Evolutionary conservation across 495 filamentous ascomycete genomes (phyloP).

Genomic region (Hypomontagnella monticulosa): DNA sequence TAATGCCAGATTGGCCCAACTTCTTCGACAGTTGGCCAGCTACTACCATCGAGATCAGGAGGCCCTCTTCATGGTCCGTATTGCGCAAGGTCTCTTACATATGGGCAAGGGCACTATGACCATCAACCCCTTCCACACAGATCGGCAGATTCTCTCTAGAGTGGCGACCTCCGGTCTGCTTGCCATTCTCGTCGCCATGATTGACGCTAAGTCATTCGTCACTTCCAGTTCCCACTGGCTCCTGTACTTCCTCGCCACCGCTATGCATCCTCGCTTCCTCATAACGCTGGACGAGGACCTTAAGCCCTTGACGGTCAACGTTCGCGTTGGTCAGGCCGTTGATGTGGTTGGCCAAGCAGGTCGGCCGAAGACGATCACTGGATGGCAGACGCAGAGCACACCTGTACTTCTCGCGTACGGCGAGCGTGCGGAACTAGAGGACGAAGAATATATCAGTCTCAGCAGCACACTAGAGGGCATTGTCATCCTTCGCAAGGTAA

Average conservation of each 20-base stretch:
- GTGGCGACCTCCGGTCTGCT: constrained; percentile 91
- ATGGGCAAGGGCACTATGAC: constrained; percentile 99
- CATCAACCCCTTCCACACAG: constrained; percentile 96
- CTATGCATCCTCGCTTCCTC: constrained; percentile 96
- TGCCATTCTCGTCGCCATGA: constrained; percentile 87
- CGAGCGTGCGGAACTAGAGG: constrained; percentile 95
- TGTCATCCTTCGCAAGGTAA: constrained; percentile 96
- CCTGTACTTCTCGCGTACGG: constrained; percentile 92
- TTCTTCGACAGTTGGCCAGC: constrained; percentile 92
- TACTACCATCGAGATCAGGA: constrained; percentile 98
- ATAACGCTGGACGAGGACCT: constrained; percentile 95
- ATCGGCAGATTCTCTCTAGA: constrained; percentile 91
- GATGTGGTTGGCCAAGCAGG: constrained; percentile 98
- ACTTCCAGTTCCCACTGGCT: constrained; percentile 90
- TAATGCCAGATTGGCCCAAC: constrained; percentile 94
- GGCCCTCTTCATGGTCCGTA: constrained; percentile 97
- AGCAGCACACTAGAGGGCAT: constrained; percentile 92
- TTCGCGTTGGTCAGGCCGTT: constrained; percentile 96
- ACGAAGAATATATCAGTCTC: constrained; percentile 94
- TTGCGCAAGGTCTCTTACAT: constrained; percentile 95
- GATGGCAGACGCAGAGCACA: constrained; percentile 99
- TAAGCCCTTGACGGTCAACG: constrained; percentile 93
- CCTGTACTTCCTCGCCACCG: constrained; percentile 96
- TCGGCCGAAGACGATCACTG: constrained; percentile 97
- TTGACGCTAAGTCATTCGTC: constrained; percentile 95